Base-by-base conservation (phyloP, 345 rosid species). In the Syzygium aromaticum region DNA sequence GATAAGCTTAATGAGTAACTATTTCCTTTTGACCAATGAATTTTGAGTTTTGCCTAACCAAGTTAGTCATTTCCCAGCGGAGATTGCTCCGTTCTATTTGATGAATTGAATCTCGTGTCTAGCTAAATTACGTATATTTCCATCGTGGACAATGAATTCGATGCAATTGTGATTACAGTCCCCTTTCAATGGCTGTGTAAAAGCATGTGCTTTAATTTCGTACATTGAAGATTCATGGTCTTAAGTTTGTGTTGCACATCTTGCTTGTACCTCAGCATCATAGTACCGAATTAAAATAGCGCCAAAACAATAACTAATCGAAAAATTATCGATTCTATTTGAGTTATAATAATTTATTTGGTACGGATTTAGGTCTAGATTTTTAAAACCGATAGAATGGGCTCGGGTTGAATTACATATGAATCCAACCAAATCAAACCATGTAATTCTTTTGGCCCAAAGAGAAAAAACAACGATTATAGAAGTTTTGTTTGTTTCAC, bases 401-500 rank as follows among this genome's bases (percentile, higher is more conserved):
- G 6, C 33, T 2, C 12, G 19, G 2, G 73, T 61, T 61, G 2
- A n/a, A 61, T n/a, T 61, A 13, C 73, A 61, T 61, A 1, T 1
- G 0, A 2, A 61, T 61, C 9, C 33, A 61, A 27, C 33, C 1
- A 2, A 61, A 0, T 61, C 0, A 8, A n/a, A 61, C n/a, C 33
- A 61, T 61, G 17, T 11, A 27, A 61, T 11, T 0, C n/a, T 8
- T 61, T 0, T 3, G 3, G 38, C 17, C 15, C 0, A 3, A n/a
- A 61, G 46, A 61, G 2, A 14, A n/a, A 61, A 61, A 16, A 61
- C 2, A 6, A 27, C 15, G n/a, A 6, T 3, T 61, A 61, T 43
- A 43, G 46, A 7, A 8, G 2, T 6, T n/a, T 6, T 1, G 0
- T 61, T 61, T 14, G 0, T 61, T 61, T 11, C 0, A 2, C 11